phyloP scores from a whole-genome alignment of 805 yeast species.

The Teunomyces funiuensis region DNA sequence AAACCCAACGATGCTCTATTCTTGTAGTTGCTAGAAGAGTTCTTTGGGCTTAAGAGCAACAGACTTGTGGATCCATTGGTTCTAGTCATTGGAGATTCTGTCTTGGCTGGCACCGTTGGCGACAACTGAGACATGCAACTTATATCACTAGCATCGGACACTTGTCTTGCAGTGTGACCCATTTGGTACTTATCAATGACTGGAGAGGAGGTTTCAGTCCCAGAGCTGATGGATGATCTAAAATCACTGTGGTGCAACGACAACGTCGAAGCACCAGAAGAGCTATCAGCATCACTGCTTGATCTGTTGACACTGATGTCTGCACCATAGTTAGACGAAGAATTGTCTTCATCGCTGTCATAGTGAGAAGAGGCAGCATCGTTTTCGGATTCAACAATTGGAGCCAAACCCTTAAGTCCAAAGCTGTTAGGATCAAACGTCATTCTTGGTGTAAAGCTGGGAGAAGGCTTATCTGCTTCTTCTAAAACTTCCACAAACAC shows the following conservation, averaged over 20 bases:
- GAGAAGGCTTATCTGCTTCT: slow-evolving; percentile 13
- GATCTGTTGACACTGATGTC: slow-evolving; percentile 17
- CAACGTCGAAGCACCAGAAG: slow-evolving; percentile 33
- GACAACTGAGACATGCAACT: slow-evolving; percentile 21
- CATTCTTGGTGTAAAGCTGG: background rate
- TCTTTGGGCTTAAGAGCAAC: slow-evolving; percentile 9
- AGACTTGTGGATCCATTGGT: slow-evolving; percentile 14
- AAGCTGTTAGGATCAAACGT: slow-evolving; percentile 26
- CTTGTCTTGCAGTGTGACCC: slow-evolving; percentile 8
- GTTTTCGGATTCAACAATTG: slow-evolving; percentile 37
- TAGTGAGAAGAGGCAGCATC: slow-evolving; percentile 34
- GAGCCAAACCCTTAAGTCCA: slow-evolving; percentile 35
- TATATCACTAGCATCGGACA: slow-evolving; percentile 15
- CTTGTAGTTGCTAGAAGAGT: background rate
- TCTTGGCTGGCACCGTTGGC: slow-evolving; percentile 4
- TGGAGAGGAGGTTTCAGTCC: slow-evolving; percentile 24
- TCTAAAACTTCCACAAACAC: slow-evolving; percentile 17
- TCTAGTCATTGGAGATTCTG: slow-evolving; percentile 11
- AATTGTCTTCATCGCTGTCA: slow-evolving; percentile 23
- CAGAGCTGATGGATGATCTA: slow-evolving; percentile 37
- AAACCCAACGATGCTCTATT: slow-evolving; percentile 41
- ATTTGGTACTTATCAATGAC: slow-evolving; percentile 15
- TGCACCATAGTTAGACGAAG: slow-evolving; percentile 16
- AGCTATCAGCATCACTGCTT: slow-evolving; percentile 19
- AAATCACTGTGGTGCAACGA: slow-evolving; percentile 41